Conservation (phyloP, 225 moss, liverwort and hornwort genomes). For the Pseudoscleropodium purum region DNA sequence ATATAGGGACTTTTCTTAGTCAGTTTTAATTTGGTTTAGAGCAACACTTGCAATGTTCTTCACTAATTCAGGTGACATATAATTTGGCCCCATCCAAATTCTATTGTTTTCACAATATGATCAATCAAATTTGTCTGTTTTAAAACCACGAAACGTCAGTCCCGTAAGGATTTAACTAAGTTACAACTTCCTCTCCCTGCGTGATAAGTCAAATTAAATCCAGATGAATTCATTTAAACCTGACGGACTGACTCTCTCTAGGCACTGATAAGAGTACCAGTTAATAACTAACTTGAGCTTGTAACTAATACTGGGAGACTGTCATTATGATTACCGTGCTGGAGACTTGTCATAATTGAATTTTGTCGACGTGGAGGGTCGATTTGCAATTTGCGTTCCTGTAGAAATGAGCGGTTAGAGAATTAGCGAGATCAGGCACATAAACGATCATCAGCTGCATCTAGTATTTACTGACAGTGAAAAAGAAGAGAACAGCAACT, state of each 20-base stretch:
- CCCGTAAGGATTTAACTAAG: neutral
- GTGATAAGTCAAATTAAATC: neutral
- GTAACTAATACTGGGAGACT: neutral
- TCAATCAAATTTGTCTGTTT: neutral
- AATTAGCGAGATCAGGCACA: neutral
- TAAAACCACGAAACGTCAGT: neutral
- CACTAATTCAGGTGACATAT: neutral
- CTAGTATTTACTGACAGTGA: neutral
- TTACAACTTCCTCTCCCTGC: neutral
- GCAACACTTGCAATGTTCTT: neutral
- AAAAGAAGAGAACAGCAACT: neutral
- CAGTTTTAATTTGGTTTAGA: neutral
- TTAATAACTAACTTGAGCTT: neutral
- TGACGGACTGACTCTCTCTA: neutral
- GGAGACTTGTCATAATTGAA: neutral
- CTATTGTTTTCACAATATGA: neutral
- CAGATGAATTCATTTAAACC: neutral
- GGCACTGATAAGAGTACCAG: neutral
- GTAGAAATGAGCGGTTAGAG: neutral
- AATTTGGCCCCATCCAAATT: neutral
- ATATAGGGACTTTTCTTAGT: neutral
- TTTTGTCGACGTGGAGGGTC: neutral
- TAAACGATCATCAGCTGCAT: neutral
- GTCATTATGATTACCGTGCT: neutral
- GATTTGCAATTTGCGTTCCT: neutral